phyloP scores from a whole-genome alignment of 2,329 filamentous ascomycete species.

The Colletotrichum liaoningense region DNA sequence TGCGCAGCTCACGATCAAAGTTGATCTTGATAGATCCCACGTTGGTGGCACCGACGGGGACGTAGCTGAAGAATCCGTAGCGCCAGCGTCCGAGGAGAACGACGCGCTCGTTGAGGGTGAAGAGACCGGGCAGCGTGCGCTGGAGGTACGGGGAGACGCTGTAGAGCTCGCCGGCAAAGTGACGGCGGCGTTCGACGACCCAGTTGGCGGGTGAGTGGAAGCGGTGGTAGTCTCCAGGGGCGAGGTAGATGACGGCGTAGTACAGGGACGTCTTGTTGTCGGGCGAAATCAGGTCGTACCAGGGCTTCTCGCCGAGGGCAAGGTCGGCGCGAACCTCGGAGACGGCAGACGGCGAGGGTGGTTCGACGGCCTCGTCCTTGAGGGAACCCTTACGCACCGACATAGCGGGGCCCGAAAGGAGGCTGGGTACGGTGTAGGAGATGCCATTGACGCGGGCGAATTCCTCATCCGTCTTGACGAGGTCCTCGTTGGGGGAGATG shows the following conservation, averaged over 20 bases:
- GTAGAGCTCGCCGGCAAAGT: constrained; percentile 97
- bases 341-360: constrained; percentile 76
- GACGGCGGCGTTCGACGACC: constrained; percentile 94
- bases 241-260: constrained; percentile 95
- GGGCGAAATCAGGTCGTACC: constrained; percentile 75
- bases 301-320: constrained; percentile 76
- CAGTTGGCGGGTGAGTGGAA: constrained; percentile 96
- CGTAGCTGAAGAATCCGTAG: constrained; percentile 97
- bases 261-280: constrained; percentile 80
- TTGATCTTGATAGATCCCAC: constrained; percentile 97
- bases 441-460: constrained; percentile 96
- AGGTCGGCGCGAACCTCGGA: constrained; percentile 87
- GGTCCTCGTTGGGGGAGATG: constrained; percentile 66
- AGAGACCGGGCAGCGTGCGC: constrained; percentile 90
- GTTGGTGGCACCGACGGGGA: constrained; percentile 95
- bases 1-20: constrained; percentile 93
- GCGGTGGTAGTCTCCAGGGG: constrained; percentile 97
- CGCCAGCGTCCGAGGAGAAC: constrained; percentile 94
- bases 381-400: constrained; percentile 61
- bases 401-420: constrained; percentile 79
- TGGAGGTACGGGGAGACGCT: constrained; percentile 96
- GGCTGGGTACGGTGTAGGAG: constrained; percentile 88
- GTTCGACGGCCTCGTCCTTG: constrained; percentile 78
- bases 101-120: constrained; percentile 96
- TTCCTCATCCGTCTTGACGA: constrained; percentile 86